Conservation (phyloP, 805 yeast genomes). For the Ogataea methylovora region DNA sequence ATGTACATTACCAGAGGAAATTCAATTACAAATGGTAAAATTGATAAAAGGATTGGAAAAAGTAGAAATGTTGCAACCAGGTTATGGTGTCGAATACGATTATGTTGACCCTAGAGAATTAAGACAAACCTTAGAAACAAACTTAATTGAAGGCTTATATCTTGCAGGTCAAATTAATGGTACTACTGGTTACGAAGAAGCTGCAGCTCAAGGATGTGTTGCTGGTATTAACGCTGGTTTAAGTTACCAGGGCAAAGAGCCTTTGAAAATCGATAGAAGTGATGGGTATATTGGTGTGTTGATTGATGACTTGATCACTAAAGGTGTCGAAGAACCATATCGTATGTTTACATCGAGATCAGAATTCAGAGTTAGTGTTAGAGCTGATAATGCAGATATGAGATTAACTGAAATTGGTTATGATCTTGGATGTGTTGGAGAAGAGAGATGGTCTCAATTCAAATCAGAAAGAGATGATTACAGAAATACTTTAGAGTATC, state of each 20-base stretch:
- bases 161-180: conserved; percentile 98
- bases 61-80: conserved; percentile 87
- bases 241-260: conserved; percentile 28
- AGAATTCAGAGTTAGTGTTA: conserved; percentile 81
- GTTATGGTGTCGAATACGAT: conserved; percentile 98
- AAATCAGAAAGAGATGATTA: conserved; percentile 35
- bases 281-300: conserved; percentile 91
- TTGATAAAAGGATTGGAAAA: conserved; percentile 85
- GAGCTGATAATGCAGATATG: conserved; percentile 92
- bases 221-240: conserved; percentile 96
- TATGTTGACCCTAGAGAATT: conserved; percentile 92
- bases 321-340: conserved; percentile 96
- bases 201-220: conserved; percentile 91
- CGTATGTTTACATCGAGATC: conserved; percentile 97
- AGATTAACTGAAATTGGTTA: conserved; percentile 70
- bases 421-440: conserved; percentile 57
- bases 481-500: conserved; percentile 34
- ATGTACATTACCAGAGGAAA: conserved; percentile 92
- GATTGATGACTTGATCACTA: conserved; percentile 88
- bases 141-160: conserved; percentile 65
- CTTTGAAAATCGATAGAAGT: conserved; percentile 56
- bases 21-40: conserved; percentile 66
- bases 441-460: conserved; percentile 47
- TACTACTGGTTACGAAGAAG: conserved; percentile 98
- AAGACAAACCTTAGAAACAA: conserved; percentile 71